Evolutionary conservation across 345 rosid genomes (phyloP).

Genomic region (Salix caprea): DNA sequence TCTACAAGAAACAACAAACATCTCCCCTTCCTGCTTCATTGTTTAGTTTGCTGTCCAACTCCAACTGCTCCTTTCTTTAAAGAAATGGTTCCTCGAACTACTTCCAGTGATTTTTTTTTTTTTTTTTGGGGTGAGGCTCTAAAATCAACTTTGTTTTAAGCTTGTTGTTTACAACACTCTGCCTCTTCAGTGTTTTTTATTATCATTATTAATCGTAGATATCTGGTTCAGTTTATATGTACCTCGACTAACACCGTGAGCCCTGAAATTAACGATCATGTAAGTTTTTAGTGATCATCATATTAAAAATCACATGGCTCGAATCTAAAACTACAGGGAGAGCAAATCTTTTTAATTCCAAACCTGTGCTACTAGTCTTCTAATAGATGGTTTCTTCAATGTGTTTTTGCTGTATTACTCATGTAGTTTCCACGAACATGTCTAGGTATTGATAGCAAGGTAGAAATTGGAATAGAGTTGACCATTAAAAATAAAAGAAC

Average conservation of each 20-base stretch:
- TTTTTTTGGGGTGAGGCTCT: not conserved
- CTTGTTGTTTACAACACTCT: not conserved
- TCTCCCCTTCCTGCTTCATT: slow-evolving; percentile 30
- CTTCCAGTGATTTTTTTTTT: not conserved
- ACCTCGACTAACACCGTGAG: too few species aligned
- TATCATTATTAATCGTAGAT: too few species aligned
- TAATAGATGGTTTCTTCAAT: too few species aligned
- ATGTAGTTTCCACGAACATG: slow-evolving; percentile 10
- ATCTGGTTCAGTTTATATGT: too few species aligned
- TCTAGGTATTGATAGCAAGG: too few species aligned
- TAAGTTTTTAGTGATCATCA: rapidly evolving
- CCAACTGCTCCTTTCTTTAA: slow-evolving; percentile 13
- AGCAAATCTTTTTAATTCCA: too few species aligned
- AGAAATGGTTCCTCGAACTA: slow-evolving; percentile 10
- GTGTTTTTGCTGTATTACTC: not conserved
- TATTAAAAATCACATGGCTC: rapidly evolving
- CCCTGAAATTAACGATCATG: rapidly evolving
- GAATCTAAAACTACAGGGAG: rapidly evolving
- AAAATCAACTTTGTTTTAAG: not conserved
- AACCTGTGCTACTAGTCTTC: too few species aligned
- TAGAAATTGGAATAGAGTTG: too few species aligned
- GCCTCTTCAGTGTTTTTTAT: not conserved
- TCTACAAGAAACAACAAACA: slow-evolving; percentile 27
- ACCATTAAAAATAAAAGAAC: too few species aligned
- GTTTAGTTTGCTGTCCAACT: not conserved